Percentiles rank a stretch among this genome's conserved stretches.
Evolutionary conservation across 2,329 filamentous ascomycete species (phyloP).

Genomic region (Daldinia eschscholtzii): DNA sequence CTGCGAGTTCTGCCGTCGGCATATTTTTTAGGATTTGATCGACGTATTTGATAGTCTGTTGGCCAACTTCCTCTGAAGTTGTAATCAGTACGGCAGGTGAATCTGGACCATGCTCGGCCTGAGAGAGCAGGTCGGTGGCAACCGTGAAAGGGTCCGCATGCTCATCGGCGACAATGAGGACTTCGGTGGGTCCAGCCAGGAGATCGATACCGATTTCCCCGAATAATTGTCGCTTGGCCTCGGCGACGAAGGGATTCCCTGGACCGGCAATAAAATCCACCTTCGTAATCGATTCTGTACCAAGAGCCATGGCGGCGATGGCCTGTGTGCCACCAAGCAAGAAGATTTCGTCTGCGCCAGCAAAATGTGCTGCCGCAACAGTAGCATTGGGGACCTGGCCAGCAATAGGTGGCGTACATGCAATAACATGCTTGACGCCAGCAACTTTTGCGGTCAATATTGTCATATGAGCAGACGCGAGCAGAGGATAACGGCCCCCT

Average conservation of each 20-base stretch:
- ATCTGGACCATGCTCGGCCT: constrained; percentile 79
- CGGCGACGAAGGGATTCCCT: constrained; percentile 67
- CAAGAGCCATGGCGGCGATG: constrained; percentile 64
- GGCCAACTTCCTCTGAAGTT: constrained; percentile 56
- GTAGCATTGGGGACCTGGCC: constrained; percentile 63
- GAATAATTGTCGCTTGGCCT: constrained; percentile 66
- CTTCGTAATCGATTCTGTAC: constrained; percentile 62
- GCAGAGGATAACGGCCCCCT: constrained; percentile 65
- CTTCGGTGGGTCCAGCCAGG: constrained; percentile 66
- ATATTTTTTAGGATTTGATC: constrained; percentile 57
- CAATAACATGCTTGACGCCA: constrained; percentile 63
- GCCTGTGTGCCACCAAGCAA: constrained; percentile 61
- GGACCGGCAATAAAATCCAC: constrained; percentile 67
- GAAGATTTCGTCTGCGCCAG: constrained; percentile 44
- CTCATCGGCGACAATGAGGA: constrained; percentile 88
- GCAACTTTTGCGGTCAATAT: constrained; percentile 67
- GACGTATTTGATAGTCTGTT: constrained; percentile 55
- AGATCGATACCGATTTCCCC: constrained; percentile 67
- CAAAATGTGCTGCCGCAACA: constrained; percentile 60
- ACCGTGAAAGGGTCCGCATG: constrained; percentile 91
- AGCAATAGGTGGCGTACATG: constrained; percentile 64
- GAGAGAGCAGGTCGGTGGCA: constrained; percentile 90
- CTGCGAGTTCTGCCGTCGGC: constrained; percentile 59
- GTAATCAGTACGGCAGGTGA: constrained; percentile 65
- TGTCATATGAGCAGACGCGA: constrained; percentile 68